phyloP scores from a whole-genome alignment of 371 early-diverging fungal species.

The Apophysomyces trapeziformis region DNA sequence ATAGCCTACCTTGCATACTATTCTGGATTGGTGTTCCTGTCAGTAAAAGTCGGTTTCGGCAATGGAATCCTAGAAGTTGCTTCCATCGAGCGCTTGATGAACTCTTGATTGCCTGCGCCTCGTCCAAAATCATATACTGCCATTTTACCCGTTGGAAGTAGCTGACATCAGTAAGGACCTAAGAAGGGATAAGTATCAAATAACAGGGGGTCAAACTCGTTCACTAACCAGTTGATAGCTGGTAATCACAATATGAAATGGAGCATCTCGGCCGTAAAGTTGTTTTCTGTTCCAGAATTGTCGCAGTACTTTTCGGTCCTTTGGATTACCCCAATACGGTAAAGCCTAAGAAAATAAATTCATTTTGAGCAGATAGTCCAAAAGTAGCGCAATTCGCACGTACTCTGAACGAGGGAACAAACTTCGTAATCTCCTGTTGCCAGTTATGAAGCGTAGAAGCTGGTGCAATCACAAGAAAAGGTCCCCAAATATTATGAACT shows the following conservation, averaged over 20 bases:
- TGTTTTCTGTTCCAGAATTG: conserved; percentile 85
- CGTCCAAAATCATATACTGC: conserved; percentile 99
- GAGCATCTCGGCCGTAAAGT: conserved; percentile 79
- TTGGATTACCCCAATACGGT: conserved; percentile 93
- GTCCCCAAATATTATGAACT: conserved; percentile 93
- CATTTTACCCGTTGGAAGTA: conserved; percentile 92
- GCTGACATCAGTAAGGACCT: conserved; percentile 83
- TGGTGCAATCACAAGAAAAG: conserved; percentile 96
- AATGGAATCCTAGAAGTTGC: conserved; percentile 89
- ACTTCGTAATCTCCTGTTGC: conserved; percentile 94
- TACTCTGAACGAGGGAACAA: conserved; percentile 89
- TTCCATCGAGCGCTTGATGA: conserved; percentile 92
- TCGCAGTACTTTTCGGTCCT: conserved; percentile 88
- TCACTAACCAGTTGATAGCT: conserved; percentile 84
- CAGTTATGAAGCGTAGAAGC: conserved; percentile 98
- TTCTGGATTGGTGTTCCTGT: conserved; percentile 99
- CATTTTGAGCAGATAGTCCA: not conserved
- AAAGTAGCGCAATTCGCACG: conserved; percentile 1
- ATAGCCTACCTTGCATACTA: conserved; percentile 75
- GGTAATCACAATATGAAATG: conserved; percentile 94
- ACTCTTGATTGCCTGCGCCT: conserved; percentile 98
- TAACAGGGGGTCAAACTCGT: not conserved
- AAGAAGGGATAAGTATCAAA: not conserved
- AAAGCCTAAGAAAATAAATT: conserved; percentile 47
- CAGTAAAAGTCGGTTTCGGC: conserved; percentile 90